Conservation (phyloP, 768 basidiomycete genomes). For the Calvatia gigantea region DNA sequence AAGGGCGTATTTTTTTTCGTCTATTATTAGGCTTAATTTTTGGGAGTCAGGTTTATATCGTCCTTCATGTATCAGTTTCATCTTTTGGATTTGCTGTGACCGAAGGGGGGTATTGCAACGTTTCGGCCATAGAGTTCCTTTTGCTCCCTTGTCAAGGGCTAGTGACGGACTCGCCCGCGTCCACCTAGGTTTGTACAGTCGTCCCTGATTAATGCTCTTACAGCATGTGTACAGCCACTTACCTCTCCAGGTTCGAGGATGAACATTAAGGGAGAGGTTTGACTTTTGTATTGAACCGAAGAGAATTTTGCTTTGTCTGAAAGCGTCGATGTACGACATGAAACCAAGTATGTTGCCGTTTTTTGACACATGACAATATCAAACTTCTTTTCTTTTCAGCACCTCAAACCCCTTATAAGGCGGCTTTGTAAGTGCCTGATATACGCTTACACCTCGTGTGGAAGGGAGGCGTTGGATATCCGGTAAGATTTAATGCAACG, state of each 20-base stretch:
- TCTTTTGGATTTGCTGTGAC: constrained; percentile 3
- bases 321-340: neutral
- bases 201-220: too few relatives aligned
- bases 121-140: neutral
- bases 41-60: neutral
- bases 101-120: neutral
- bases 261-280: neutral
- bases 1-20: neutral
- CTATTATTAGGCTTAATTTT: neutral
- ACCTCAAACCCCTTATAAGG: neutral
- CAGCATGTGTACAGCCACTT: neutral
- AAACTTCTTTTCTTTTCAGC: neutral
- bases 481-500: too few relatives aligned
- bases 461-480: neutral
- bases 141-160: neutral
- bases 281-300: neutral
- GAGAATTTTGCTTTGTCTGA: neutral
- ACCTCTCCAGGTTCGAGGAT: neutral
- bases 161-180: neutral
- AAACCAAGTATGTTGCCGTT: neutral
- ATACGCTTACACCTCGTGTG: neutral
- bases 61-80: neutral
- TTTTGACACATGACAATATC: neutral
- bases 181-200: neutral
- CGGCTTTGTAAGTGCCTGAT: neutral